Evolutionary conservation across 169 alveolate genomes (phyloP).

Genomic region (Babesia microti): DNA sequence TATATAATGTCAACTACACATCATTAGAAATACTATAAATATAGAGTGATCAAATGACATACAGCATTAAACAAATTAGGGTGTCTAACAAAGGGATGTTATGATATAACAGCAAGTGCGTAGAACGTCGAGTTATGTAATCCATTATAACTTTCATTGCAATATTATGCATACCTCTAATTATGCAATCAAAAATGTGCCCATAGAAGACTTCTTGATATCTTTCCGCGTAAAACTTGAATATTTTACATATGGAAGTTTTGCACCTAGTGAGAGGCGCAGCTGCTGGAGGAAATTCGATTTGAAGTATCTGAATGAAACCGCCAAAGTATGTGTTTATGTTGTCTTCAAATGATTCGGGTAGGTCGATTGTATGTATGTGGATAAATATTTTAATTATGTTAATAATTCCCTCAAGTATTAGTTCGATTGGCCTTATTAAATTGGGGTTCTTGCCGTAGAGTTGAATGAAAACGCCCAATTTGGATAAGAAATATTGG

Average conservation of each 20-base stretch:
- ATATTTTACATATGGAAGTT: conserved; percentile 22
- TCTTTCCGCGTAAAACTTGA: conserved; percentile 42
- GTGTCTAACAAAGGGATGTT: too few species aligned
- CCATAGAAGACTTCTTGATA: conserved; percentile 44
- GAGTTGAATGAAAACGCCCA: conserved; percentile 13
- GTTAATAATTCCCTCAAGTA: conserved; percentile 16
- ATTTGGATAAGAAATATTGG: conserved; percentile 13
- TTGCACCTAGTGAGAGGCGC: too few species aligned
- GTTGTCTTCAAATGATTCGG: conserved; percentile 44
- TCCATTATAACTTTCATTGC: too few species aligned
- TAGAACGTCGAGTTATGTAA: too few species aligned
- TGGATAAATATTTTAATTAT: conserved; percentile 30
- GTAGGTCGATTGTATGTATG: conserved; percentile 39
- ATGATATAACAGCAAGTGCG: too few species aligned
- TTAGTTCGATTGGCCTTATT: conserved; percentile 17
- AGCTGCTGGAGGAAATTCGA: too few species aligned
- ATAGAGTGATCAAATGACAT: too few species aligned
- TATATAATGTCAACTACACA: too few species aligned
- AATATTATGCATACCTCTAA: too few species aligned
- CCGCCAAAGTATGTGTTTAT: conserved; percentile 30
- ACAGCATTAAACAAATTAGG: too few species aligned
- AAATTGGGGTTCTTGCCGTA: neutral
- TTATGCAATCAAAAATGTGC: conserved; percentile 27
- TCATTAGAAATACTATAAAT: too few species aligned
- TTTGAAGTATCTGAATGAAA: conserved; percentile 18